phyloP scores from a whole-genome alignment of 768 basidiomycete species.

The Neoboletus magnificus region DNA sequence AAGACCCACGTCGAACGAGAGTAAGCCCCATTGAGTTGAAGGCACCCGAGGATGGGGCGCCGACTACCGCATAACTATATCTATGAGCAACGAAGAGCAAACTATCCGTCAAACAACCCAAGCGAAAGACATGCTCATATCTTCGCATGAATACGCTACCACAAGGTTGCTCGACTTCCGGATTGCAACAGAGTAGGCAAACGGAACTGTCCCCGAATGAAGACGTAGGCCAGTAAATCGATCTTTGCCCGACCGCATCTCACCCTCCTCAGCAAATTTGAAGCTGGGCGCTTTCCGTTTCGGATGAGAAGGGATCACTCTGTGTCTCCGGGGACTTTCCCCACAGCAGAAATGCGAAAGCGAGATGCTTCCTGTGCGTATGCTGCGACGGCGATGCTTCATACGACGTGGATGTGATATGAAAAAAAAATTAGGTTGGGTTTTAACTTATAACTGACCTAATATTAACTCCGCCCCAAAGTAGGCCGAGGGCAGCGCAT shows the following conservation, averaged over 20 bases:
- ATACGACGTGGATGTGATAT: constrained; percentile 43
- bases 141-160: constrained; percentile 58
- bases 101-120: constrained; percentile 37
- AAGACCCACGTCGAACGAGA: constrained; percentile 59
- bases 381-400: constrained; percentile 88
- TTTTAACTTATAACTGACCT: constrained; percentile 3
- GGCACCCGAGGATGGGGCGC: constrained; percentile 34
- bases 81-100: constrained; percentile 74
- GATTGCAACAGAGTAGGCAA: constrained; percentile 57
- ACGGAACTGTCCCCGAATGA: constrained; percentile 33
- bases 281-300: constrained; percentile 70
- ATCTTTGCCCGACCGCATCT: constrained; percentile 47
- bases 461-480: constrained; percentile 25
- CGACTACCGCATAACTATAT: constrained; percentile 84
- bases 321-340: constrained; percentile 94
- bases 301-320: constrained; percentile 54
- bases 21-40: constrained; percentile 92
- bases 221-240: constrained; percentile 35
- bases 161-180: constrained; percentile 35
- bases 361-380: constrained; percentile 57
- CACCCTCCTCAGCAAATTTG: constrained; percentile 64
- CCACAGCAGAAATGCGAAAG: constrained; percentile 65
- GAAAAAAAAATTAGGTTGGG: constrained; percentile 22
- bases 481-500: not conserved
- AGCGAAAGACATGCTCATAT: constrained; percentile 65